These are phyloP conservation scores for Pholiota conissans DNA, from an alignment of 768 basidiomycete species.

Conservation along the genomic window DNA sequence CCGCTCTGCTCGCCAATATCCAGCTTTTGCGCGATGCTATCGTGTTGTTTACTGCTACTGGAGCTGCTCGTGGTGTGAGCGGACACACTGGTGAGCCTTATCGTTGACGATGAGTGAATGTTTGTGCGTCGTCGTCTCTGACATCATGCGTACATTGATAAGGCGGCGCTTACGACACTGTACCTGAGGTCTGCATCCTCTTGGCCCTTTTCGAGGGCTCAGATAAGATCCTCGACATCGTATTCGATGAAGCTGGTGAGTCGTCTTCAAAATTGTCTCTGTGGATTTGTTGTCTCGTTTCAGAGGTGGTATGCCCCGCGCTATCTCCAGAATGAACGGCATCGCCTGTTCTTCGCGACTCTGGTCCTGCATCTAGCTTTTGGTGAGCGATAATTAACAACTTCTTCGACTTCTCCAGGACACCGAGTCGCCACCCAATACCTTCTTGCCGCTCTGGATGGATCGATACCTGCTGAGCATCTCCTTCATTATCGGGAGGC, in stretches of 20 bases:
- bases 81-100: conserved; percentile 70
- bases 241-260: conserved; percentile 83
- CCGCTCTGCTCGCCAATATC: conserved; percentile 65
- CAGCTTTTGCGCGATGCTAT: conserved; percentile 83
- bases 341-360: too few species aligned
- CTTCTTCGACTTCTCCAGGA: conserved; percentile 39
- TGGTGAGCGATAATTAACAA: background rate
- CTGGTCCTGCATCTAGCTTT: too few species aligned
- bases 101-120: background rate
- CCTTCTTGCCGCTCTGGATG: conserved; percentile 76
- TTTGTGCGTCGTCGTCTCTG: background rate
- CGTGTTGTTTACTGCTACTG: conserved; percentile 83
- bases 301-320: too few species aligned
- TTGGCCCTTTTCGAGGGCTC: conserved; percentile 69
- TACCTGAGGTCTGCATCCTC: conserved; percentile 82
- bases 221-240: conserved; percentile 63
- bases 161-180: conserved; percentile 74
- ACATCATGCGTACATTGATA: background rate
- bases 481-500: conserved; percentile 86
- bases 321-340: too few species aligned
- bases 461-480: conserved; percentile 68
- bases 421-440: conserved; percentile 93
- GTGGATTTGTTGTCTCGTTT: too few species aligned
- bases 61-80: conserved; percentile 82
- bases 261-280: conserved; percentile 2